A percentile compares a stretch with the other conserved stretches of the same genome.
These are phyloP conservation scores for Plasmodium reichenowi DNA, from an alignment of 169 alveolate genomes.

Conservation along the genomic window DNA sequence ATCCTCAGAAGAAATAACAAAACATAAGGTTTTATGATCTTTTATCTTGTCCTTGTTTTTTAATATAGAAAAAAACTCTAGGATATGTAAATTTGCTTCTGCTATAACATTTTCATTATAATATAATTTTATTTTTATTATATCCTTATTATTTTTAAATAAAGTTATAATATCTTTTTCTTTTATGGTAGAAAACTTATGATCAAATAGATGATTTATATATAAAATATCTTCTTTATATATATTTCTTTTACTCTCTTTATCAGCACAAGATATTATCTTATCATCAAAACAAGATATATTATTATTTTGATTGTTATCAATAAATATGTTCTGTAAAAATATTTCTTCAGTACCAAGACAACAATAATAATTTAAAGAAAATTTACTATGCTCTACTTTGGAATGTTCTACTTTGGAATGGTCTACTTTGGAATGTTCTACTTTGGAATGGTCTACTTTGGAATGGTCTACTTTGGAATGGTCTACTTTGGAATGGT, in stretches of 20 bases:
- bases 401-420: too few species aligned
- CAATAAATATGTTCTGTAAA: background rate
- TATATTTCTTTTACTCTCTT: background rate
- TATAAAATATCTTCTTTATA: background rate
- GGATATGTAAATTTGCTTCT: conserved; percentile 54
- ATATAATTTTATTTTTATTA: conserved; percentile 23
- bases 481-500: too few species aligned
- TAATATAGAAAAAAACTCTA: conserved; percentile 55
- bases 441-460: too few species aligned
- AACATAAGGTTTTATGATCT: conserved; percentile 53
- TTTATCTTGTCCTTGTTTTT: conserved; percentile 28
- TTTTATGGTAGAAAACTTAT: conserved; percentile 53
- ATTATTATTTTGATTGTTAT: too few species aligned
- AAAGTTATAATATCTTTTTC: conserved; percentile 62
- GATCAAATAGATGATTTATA: conserved; percentile 35
- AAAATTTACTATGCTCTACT: background rate
- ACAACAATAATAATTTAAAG: conserved; percentile 47
- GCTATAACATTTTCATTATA: conserved; percentile 28
- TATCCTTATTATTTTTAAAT: conserved; percentile 48
- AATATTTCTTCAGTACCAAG: conserved; percentile 46
- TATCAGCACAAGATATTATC: background rate
- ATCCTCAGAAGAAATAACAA: background rate
- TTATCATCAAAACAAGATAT: background rate
- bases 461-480: too few species aligned
- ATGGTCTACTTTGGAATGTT: too few species aligned